A percentile compares a stretch with the other conserved stretches of the same genome.
Evolutionary conservation across 2,329 filamentous ascomycete genomes (phyloP).

Genomic region (Zelopaecilomyces penicillatus): DNA sequence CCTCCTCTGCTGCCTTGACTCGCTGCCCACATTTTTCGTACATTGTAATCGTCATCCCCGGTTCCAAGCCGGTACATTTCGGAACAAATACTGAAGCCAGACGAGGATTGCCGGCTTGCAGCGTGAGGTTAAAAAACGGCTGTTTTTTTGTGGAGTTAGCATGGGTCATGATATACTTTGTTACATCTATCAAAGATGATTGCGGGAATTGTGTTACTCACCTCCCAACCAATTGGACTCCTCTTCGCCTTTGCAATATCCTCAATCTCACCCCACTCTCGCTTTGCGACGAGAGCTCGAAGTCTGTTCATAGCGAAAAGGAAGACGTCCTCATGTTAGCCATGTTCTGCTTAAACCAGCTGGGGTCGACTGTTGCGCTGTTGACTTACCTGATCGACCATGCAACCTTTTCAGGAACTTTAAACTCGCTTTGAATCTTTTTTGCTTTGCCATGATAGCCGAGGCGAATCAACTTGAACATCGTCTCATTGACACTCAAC

Average conservation of each 20-base stretch:
- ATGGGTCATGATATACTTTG: constrained; percentile 9
- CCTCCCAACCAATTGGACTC: constrained; percentile 94
- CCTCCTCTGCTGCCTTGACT: constrained; percentile 84
- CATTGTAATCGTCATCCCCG: constrained; percentile 72
- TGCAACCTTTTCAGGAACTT: constrained; percentile 79
- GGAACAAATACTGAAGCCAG: constrained; percentile 77
- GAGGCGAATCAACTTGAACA: constrained; percentile 76
- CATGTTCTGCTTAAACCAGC: too few species aligned
- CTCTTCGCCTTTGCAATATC: constrained; percentile 72
- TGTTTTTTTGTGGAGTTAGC: constrained; percentile 22
- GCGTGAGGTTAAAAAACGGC: constrained; percentile 85
- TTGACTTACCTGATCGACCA: constrained; percentile 65
- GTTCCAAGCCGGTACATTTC: constrained; percentile 68
- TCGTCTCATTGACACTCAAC: constrained; percentile 80
- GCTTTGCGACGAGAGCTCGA: constrained; percentile 77
- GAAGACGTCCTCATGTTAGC: neutral
- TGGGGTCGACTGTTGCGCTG: too few species aligned
- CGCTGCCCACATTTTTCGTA: constrained; percentile 93
- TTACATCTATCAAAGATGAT: neutral
- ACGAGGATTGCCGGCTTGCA: constrained; percentile 83
- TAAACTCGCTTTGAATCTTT: constrained; percentile 87
- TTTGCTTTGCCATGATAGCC: constrained; percentile 78
- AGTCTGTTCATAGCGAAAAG: constrained; percentile 41
- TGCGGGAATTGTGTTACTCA: constrained; percentile 32
- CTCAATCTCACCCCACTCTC: constrained; percentile 89